Percentiles rank a stretch among this genome's conserved stretches.
These are phyloP conservation scores for Chalciporus piperatus DNA, from an alignment of 768 basidiomycete species.

Conservation along the genomic window DNA sequence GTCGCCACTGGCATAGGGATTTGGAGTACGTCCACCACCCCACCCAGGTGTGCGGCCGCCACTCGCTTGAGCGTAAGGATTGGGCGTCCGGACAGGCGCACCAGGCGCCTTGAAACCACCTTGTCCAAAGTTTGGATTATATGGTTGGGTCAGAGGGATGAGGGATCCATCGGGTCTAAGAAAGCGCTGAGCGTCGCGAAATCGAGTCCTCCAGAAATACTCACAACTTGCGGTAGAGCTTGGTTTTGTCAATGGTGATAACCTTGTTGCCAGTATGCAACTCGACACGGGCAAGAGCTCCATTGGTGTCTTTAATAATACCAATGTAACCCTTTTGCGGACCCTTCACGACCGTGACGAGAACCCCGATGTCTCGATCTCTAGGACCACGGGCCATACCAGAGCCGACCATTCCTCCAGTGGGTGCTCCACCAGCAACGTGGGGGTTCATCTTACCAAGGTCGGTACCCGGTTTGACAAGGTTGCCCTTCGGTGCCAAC, in stretches of 20 bases:
- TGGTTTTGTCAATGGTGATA: conserved; percentile 81
- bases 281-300: conserved; percentile 82
- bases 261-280: conserved; percentile 86
- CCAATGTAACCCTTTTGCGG: conserved; percentile 89
- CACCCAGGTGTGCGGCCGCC: conserved; percentile 37
- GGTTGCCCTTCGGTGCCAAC: conserved; percentile 79
- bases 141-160: conserved; percentile 45
- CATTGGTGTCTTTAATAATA: conserved; percentile 93
- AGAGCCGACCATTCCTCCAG: conserved; percentile 78
- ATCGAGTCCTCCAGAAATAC: conserved; percentile 28
- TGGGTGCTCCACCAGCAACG: conserved; percentile 47
- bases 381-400: conserved; percentile 80
- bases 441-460: conserved; percentile 92
- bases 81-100: conserved; percentile 44
- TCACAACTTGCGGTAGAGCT: conserved; percentile 69
- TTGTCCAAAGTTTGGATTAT: conserved; percentile 15
- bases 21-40: conserved; percentile 56
- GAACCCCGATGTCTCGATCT: conserved; percentile 77
- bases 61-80: conserved; percentile 42
- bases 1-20: conserved; percentile 58
- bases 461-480: conserved; percentile 66
- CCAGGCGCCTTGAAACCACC: conserved; percentile 34
- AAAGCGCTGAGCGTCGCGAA: conserved; percentile 7
- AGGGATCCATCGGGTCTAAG: conserved; percentile 58
- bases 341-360: conserved; percentile 81